Percentiles rank a stretch among this genome's conserved stretches.
These are phyloP conservation scores for Strombidium stylifer DNA, from an alignment of 73 alveolate genomes.

Conservation along the genomic window DNA sequence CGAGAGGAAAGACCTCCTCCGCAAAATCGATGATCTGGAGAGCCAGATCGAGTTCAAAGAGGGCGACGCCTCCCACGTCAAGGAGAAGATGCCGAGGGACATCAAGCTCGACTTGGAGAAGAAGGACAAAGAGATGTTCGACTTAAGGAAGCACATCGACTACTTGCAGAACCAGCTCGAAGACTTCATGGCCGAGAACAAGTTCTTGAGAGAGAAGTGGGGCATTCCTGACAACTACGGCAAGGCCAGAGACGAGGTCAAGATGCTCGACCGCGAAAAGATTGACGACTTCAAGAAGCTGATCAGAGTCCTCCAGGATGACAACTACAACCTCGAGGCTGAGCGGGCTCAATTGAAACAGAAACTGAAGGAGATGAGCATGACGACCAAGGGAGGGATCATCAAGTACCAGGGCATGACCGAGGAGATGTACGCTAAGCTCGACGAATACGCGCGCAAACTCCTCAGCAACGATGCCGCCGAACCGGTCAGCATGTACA, in stretches of 20 bases:
- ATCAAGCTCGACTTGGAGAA: constrained; percentile 58
- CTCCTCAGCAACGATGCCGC: constrained; percentile 42
- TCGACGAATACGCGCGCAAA: constrained; percentile 46
- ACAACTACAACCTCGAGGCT: constrained; percentile 89
- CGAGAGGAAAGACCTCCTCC: constrained; percentile 57
- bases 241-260: constrained; percentile 81
- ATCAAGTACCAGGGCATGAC: constrained; percentile 37
- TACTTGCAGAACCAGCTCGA: constrained; percentile 74
- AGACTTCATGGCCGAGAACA: constrained; percentile 89
- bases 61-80: constrained; percentile 51
- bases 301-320: constrained; percentile 89
- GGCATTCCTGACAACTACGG: constrained; percentile 96
- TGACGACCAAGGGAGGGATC: constrained; percentile 6
- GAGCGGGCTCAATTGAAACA: constrained; percentile 91
- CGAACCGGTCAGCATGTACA: constrained; percentile 43
- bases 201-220: constrained; percentile 90
- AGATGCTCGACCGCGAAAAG: constrained; percentile 85
- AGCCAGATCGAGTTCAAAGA: constrained; percentile 64
- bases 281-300: constrained; percentile 95
- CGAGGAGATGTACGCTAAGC: constrained; percentile 38
- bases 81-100: constrained; percentile 57
- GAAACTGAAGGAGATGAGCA: constrained; percentile 43
- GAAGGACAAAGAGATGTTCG: constrained; percentile 51
- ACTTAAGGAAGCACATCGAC: constrained; percentile 43
- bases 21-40: constrained; percentile 59